These are phyloP conservation scores for Lipomyces oligophaga DNA, from an alignment of 805 yeast species.

Conservation along the genomic window DNA sequence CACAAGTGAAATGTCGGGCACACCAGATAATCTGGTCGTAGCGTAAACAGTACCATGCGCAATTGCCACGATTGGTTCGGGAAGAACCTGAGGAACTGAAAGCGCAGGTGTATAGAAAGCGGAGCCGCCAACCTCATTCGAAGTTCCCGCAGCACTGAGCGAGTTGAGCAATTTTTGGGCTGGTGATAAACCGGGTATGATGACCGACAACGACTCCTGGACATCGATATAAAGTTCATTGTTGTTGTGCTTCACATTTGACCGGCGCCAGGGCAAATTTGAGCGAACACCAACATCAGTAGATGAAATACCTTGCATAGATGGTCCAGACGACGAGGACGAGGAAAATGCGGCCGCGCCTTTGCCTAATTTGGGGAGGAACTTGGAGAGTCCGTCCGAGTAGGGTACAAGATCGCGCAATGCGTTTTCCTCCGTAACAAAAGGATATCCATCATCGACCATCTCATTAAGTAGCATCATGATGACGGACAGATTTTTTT, in stretches of 20 bases:
- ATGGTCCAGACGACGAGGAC: constrained; percentile 7
- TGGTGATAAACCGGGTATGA: constrained; percentile 26
- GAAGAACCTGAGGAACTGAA: constrained; percentile 17
- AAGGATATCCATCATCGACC: constrained; percentile 74
- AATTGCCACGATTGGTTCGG: constrained; percentile 33
- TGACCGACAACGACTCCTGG: constrained; percentile 47
- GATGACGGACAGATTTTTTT: constrained; percentile 65
- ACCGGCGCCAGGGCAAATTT: constrained; percentile 71
- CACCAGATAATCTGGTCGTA: constrained; percentile 68
- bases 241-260: constrained; percentile 64
- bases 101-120: constrained; percentile 33
- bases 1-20: constrained; percentile 63
- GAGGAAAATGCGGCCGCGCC: constrained; percentile 28
- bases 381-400: constrained; percentile 51
- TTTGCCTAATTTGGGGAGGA: constrained; percentile 43
- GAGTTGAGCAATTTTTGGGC: constrained; percentile 15
- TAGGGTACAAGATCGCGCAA: constrained; percentile 67
- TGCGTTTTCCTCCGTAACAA: constrained; percentile 64
- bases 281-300: constrained; percentile 30
- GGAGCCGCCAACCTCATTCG: constrained; percentile 12
- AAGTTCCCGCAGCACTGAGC: constrained; percentile 3
- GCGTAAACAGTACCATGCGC: constrained; percentile 64
- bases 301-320: constrained; percentile 14
- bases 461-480: constrained; percentile 69
- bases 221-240: constrained; percentile 87